Evolutionary conservation across 2,329 filamentous ascomycete species (phyloP), one percentile per base, ranked within the genome.

Genomic region (Teratosphaeria nubilosa): DNA sequence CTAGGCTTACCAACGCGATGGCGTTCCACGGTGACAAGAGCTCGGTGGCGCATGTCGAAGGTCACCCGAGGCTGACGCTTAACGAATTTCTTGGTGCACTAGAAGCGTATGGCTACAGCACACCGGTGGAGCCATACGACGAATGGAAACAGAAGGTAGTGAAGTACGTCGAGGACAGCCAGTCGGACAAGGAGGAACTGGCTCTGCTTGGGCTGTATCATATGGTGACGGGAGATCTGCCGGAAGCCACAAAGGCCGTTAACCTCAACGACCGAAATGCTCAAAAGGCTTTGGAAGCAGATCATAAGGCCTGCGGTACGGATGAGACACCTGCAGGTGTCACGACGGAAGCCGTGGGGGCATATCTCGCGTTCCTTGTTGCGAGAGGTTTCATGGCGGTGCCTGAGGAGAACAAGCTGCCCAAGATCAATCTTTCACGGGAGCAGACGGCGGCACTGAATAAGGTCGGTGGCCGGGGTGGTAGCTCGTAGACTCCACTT

Each of bases 201-300:
- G 88, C 88, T 1, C 78, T 92, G 61, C 82, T 88, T 74, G 87
- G 87, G 0, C 80, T 91, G 5, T 88, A 87, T 72, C 86, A 90
- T 70, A 87, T 90, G 72, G 86, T 85, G 50, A 84, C 83, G 24
- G 80, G 81, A 25, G 83, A 90, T 70, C 76, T 91, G n/a, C 87
- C 86, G 0, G 78, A 79, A 48, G 83, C 83, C 66, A 88, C 85
- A 32, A 83, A 81, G 51, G 87, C 88, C 0, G 86, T 87, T 0
- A 87, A 89, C 69, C 80, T 94, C 13, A 86, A 90, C 66, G 88
- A 92, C 69, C 71, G 66, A 37, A 90, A 94, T 67, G 83, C 89
- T 0, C 78, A 82, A 1, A 75, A 76, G 1, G 81, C 86, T 0
- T 77, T 95, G 25, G 81, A 81, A 68, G 78, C 79, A 3, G 86